Evolutionary conservation across 257 asterid genomes (phyloP).

Genomic region (Solanum sejunctum): DNA sequence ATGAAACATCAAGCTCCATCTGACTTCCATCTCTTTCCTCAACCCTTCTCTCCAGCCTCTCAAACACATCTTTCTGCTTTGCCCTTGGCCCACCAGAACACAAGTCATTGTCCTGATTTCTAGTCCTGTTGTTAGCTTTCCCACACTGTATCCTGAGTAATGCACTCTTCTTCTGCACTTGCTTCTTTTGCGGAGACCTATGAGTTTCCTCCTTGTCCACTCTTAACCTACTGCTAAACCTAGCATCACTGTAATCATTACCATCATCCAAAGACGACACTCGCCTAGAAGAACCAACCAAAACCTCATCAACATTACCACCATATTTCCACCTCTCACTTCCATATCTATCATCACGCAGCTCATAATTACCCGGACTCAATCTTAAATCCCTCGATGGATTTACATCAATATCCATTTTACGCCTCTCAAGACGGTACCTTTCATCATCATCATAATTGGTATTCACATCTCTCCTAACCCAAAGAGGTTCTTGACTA

Average conservation of each 20-base stretch:
- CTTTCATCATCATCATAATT: not conserved
- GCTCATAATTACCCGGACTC: slow-evolving; percentile 7
- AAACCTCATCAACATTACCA: slow-evolving; percentile 9
- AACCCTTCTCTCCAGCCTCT: slow-evolving; percentile 12
- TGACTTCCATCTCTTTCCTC: slow-evolving; percentile 44
- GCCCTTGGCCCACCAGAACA: slow-evolving; percentile 22
- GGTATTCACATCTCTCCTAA: not conserved
- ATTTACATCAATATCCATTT: not conserved
- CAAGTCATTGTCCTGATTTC: slow-evolving; percentile 17
- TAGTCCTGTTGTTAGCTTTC: slow-evolving; percentile 25
- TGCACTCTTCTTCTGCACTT: slow-evolving; percentile 35
- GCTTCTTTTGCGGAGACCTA: slow-evolving; percentile 34
- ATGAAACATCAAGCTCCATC: slow-evolving; percentile 65
- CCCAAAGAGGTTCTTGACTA: slow-evolving; percentile 2
- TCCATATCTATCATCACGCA: slow-evolving; percentile 8
- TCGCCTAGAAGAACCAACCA: slow-evolving; percentile 1
- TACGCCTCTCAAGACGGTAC: not conserved
- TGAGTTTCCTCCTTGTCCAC: slow-evolving; percentile 13
- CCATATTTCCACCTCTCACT: slow-evolving; percentile 24
- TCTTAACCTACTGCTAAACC: slow-evolving; percentile 34
- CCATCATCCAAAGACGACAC: slow-evolving; percentile 9
- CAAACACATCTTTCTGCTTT: slow-evolving; percentile 20
- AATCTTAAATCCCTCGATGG: not conserved
- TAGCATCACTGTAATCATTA: slow-evolving; percentile 28
- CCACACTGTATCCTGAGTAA: slow-evolving; percentile 37